Conservation (phyloP, 768 basidiomycete genomes). For the Pleurotus tuber-regium region DNA sequence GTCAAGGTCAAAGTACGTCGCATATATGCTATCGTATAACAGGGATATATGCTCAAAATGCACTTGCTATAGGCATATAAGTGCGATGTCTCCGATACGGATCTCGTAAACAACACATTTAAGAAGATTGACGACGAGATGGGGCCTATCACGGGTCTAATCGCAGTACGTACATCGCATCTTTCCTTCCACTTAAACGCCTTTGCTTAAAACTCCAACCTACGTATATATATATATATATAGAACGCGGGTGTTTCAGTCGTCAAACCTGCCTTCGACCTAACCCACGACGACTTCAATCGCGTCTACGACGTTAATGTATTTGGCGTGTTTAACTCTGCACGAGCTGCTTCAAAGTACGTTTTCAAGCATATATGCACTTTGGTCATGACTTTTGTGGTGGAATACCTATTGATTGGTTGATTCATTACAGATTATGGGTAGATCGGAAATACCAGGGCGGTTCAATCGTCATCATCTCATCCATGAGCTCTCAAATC, state of each 20-base stretch:
- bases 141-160: constrained; percentile 47
- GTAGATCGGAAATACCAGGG: constrained; percentile 25
- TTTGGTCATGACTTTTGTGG: background rate
- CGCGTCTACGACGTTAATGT: constrained; percentile 59
- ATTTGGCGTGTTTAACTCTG: constrained; percentile 63
- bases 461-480: constrained; percentile 62
- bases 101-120: constrained; percentile 42
- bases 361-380: constrained; percentile 9
- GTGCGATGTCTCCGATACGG: constrained; percentile 55
- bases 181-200: too few species aligned
- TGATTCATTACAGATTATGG: constrained; percentile 39
- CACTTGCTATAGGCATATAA: constrained; percentile 46
- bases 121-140: constrained; percentile 47
- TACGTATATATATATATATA: background rate
- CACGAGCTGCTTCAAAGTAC: constrained; percentile 55
- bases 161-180: constrained; percentile 39
- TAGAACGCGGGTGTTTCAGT: constrained; percentile 65
- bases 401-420: background rate
- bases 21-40: too few species aligned
- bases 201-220: background rate
- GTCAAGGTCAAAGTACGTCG: constrained; percentile 40
- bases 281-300: constrained; percentile 53
- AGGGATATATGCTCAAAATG: background rate
- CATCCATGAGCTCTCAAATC: constrained; percentile 67
- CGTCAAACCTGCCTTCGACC: constrained; percentile 58